Conservation (phyloP, 306 rosid genomes). For the Prunus mira region DNA sequence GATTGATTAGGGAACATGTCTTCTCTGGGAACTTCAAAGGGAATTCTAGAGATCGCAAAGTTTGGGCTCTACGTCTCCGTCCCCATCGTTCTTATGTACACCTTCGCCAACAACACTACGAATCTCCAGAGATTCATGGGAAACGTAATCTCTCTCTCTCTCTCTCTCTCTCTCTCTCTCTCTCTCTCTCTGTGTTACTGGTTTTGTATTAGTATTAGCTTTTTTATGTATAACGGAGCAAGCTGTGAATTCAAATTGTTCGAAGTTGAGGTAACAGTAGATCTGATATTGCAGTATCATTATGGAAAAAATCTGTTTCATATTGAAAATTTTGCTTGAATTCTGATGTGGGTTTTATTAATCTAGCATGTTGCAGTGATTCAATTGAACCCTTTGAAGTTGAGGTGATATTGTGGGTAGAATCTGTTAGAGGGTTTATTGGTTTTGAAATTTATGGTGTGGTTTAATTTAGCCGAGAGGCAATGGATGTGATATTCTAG, state of each 20-base stretch:
- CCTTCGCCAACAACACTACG: conserved; percentile 61
- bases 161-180: neutral
- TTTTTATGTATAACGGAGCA: neutral
- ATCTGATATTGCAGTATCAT: too few relatives aligned
- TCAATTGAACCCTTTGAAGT: neutral
- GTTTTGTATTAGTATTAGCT: neutral
- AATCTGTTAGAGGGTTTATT: neutral
- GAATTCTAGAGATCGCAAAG: conserved; percentile 80
- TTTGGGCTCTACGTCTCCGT: conserved; percentile 71
- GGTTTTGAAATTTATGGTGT: neutral
- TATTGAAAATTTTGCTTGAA: neutral
- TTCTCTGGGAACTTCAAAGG: conserved; percentile 66
- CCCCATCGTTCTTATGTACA: conserved; percentile 75
- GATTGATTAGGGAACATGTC: conserved; percentile 46
- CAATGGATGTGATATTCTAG: neutral
- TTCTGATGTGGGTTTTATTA: neutral
- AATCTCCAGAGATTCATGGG: conserved; percentile 81
- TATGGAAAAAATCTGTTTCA: neutral
- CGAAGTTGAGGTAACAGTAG: too few relatives aligned
- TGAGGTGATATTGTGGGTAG: neutral
- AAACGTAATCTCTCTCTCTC: conserved; percentile 37
- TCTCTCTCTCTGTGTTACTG: neutral
- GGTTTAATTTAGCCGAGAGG: neutral
- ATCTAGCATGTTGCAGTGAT: neutral
- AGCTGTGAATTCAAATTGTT: neutral